Base-by-base conservation (phyloP, 495 filamentous ascomycete genomes). In the Podospora sp. region DNA sequence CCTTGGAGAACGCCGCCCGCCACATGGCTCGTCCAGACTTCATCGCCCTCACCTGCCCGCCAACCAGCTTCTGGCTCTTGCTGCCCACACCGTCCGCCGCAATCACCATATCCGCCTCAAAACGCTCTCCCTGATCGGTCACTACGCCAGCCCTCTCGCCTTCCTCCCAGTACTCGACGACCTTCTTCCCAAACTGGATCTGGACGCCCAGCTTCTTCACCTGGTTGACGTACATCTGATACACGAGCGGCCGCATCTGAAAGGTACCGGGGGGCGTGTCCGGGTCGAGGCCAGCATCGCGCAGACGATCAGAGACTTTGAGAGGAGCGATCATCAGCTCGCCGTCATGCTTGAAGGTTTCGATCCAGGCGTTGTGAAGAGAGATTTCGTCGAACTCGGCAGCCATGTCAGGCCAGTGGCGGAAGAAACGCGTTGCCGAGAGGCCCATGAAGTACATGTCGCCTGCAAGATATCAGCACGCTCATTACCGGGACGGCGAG, bases 1-100 rank as follows among this genome's bases (percentile, higher is more conserved):
- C 62, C 16, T 68, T 77, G 21, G 77, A 69, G 56, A 81, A 79
- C 6, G 81, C 81, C 55, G 83, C 83, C 24, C 83, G 79, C 82
- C 80, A 85, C 81, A 86, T 84, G 24, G 83, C 84, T 50, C 82
- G 70, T 16, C 84, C 83, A 1, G 79, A 79, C 60, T 79, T 79
- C 68, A 76, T 78, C 20, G 82, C 81, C 18, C 78, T 70, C 4
- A 85, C 81, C 66, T 85, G 76, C 3, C 86, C 87, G 16, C 79
- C 79, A 18, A 84, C 81, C 0, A 85, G 68, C 40, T 74, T 79
- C 56, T 82, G 78, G 18, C 84, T 84, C 67, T 81, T 82, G 40
- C 82, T 81, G 12, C 83, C 82, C 6, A 88, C 77, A 16, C 86
- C 87, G 75, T 89, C 87, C 2, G 87, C 87, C 2, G 86, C 87